Evolutionary conservation across 257 asterid species (phyloP).

Genomic region (Vinca minor): DNA sequence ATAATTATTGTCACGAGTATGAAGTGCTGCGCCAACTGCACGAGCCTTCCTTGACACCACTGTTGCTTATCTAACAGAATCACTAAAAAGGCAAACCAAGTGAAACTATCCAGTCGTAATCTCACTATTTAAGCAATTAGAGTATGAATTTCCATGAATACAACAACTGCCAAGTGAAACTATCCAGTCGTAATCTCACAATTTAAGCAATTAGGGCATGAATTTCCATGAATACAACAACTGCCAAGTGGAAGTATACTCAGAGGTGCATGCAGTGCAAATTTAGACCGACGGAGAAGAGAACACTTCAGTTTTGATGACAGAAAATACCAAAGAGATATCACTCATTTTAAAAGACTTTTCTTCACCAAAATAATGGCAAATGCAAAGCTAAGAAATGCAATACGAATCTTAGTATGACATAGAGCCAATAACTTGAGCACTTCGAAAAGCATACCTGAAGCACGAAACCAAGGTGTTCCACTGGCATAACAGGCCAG

Average conservation of each 20-base stretch:
- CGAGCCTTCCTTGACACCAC: no score
- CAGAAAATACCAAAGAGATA: background rate
- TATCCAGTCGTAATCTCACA: no score
- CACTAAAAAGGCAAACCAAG: background rate
- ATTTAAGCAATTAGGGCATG: no score
- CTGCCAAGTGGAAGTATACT: background rate
- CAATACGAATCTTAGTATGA: background rate
- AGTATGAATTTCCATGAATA: no score
- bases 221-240: background rate
- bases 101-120: background rate
- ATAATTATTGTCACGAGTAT: no score
- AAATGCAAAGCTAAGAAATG: background rate
- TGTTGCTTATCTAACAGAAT: no score
- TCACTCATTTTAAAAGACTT: background rate
- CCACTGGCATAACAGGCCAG: constrained; percentile 99
- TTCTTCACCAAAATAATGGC: background rate
- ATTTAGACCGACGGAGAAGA: background rate
- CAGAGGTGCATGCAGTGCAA: background rate
- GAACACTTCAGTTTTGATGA: no score
- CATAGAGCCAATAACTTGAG: background rate
- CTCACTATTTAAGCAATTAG: background rate
- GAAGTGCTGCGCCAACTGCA: no score
- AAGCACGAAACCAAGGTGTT: constrained; percentile 81
- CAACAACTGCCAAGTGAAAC: no score
- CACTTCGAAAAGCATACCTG: constrained; percentile 17